Conservation (phyloP, 225 moss, liverwort and hornwort species). For the Pleurozium schreberi region DNA sequence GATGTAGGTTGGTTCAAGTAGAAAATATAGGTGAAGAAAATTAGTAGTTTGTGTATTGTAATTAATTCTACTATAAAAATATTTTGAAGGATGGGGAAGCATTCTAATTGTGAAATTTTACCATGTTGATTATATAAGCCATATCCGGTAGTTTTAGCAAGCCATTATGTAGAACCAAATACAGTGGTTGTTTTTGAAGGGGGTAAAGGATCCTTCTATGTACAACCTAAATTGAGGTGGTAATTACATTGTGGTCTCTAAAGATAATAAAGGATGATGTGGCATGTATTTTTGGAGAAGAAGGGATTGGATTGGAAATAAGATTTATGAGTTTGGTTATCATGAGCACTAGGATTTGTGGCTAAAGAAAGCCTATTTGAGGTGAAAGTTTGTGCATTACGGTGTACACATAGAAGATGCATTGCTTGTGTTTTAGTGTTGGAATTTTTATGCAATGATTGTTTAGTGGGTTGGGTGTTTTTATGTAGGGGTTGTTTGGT, state of each 20-base stretch:
- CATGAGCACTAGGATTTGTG: accelerated
- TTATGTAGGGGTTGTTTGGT: not conserved
- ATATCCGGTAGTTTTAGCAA: accelerated
- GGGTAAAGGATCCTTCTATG: not conserved
- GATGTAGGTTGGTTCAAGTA: not conserved
- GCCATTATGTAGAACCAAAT: not conserved
- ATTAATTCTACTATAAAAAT: not conserved
- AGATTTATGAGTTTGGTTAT: not conserved
- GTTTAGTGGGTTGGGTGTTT: not conserved
- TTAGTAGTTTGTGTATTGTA: not conserved
- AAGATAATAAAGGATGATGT: not conserved
- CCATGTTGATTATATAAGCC: not conserved
- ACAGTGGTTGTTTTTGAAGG: too few relatives aligned
- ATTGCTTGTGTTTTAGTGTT: accelerated
- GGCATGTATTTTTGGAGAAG: not conserved
- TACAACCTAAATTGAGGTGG: not conserved
- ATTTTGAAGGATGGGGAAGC: accelerated
- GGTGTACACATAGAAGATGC: not conserved
- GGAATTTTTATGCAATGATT: not conserved
- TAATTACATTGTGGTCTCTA: not conserved
- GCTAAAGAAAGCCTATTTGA: not conserved
- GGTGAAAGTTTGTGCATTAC: too few relatives aligned
- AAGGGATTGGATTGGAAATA: not conserved
- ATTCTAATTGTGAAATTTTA: not conserved
- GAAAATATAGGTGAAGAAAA: too few relatives aligned